Evolutionary conservation across 257 asterid species (phyloP).

Genomic region (Plantago major): DNA sequence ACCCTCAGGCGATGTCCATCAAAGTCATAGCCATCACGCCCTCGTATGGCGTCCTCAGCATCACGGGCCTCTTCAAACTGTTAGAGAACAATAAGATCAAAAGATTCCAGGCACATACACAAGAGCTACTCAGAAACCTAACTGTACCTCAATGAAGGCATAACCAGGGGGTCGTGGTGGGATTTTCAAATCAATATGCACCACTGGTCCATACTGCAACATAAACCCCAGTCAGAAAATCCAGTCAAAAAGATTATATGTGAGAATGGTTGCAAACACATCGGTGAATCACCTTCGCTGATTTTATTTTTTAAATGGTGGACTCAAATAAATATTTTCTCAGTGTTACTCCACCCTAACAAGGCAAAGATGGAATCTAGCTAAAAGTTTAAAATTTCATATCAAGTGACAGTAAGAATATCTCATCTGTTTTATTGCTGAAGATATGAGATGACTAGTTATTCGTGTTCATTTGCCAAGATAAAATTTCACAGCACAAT

Average conservation of each 20-base stretch:
- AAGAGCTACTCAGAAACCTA: slow-evolving; percentile 3
- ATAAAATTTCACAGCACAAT: too few species aligned
- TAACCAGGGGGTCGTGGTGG: slow-evolving; percentile 99
- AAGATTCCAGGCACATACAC: slow-evolving; percentile 5
- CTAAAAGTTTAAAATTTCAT: not conserved
- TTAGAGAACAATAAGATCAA: slow-evolving; percentile 1
- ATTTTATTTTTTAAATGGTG: not conserved
- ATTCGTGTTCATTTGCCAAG: not conserved
- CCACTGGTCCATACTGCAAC: slow-evolving; percentile 84
- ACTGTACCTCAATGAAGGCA: slow-evolving; percentile 91
- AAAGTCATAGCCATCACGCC: slow-evolving; percentile 98
- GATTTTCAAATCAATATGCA: slow-evolving; percentile 85
- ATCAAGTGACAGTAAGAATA: not conserved
- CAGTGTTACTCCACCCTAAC: not conserved
- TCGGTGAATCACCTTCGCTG: not conserved
- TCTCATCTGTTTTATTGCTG: not conserved
- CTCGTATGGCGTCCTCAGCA: slow-evolving; percentile 99
- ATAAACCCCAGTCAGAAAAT: slow-evolving; percentile 16
- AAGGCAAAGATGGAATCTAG: not conserved
- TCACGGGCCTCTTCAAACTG: slow-evolving; percentile 97
- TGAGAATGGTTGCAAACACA: not conserved
- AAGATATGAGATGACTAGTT: not conserved
- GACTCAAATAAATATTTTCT: not conserved
- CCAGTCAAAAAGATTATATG: slow-evolving; percentile 5
- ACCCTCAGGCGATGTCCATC: slow-evolving; percentile 97